Base-by-base conservation (phyloP, 1,284 basidiomycete genomes). In the Sporisorium exsertum region DNA sequence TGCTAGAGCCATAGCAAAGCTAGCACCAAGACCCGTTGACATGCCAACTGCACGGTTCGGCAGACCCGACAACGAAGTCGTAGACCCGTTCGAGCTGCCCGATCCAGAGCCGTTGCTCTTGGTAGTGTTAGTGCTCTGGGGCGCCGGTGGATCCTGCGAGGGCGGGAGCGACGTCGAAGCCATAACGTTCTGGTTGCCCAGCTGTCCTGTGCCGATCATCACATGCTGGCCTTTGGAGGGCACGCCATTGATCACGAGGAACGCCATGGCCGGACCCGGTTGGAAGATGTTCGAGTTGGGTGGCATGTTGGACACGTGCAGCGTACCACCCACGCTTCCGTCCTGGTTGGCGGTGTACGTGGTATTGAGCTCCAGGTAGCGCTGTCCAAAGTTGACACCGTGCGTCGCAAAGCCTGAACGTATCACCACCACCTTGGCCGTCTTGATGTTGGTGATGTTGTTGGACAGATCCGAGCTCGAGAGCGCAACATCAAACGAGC, bases 261-360 rank as follows among this genome's bases (percentile, higher is more conserved):
- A 92, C 16, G 94, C 78, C 89, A 91, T 94, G 4, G 89, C 93
- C 2, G 93, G 93, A 5, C 94, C 93, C 58, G 92, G 92, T 22
- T 92, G 91, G 79, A 94, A 94, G 42, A 80, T 55, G 66, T 81
- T 81, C 40, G 77, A 29, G 56, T 81, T 81, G 15, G 74, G 72
- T 1, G 85, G 84, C 77, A 87, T 87, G 7, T 84, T 70, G 79
- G 85, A 53, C 53, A 77, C 1, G 93, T 92, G 85, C 94, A 93
- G 64, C 92, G 93, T 33, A 52, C 95, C 88, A 8, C 88, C 88
- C 3, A 91, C 91, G 26, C 89, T 90, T 9, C 93, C 92, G 81
- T 95, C 90, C 40, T 85, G 87, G 81, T 92, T 90, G 72, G 93
- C 92, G 3, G 92, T 93, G 87, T 91, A 96, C 2, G 93, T 91